These are phyloP conservation scores for Incumbomyces lentus DNA, from an alignment of 2,329 filamentous ascomycete genomes.

Conservation along the genomic window DNA sequence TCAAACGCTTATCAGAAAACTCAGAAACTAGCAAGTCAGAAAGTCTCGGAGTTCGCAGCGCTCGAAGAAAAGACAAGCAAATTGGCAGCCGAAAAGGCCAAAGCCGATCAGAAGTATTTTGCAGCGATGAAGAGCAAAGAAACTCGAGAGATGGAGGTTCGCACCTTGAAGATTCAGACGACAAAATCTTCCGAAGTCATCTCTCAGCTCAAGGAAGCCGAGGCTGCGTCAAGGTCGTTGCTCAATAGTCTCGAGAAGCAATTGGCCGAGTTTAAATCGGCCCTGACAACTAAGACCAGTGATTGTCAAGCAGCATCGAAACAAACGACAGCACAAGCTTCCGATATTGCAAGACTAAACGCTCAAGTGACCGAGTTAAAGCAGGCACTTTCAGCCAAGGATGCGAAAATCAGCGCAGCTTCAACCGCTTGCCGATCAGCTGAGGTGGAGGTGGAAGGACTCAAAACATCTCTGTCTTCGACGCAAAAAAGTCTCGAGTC, in stretches of 20 bases:
- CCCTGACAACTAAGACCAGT: conserved; percentile 56
- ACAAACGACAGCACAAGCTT: conserved; percentile 57
- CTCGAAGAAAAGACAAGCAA: conserved; percentile 69
- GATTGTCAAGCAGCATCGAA: conserved; percentile 70
- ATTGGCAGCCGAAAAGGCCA: conserved; percentile 78
- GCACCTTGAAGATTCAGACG: conserved; percentile 70
- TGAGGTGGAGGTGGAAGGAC: conserved; percentile 64
- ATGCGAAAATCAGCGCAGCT: conserved; percentile 56
- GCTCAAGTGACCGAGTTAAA: conserved; percentile 69
- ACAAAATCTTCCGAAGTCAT: conserved; percentile 89
- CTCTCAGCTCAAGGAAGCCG: conserved; percentile 80
- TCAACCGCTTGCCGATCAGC: conserved; percentile 50
- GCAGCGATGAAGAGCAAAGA: conserved; percentile 91
- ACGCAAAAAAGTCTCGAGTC: conserved; percentile 72
- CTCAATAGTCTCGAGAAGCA: conserved; percentile 86
- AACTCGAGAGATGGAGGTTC: conserved; percentile 67
- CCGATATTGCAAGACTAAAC: conserved; percentile 53
- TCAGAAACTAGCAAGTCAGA: conserved; percentile 73
- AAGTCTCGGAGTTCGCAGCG: conserved; percentile 63
- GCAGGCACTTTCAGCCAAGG: conserved; percentile 63
- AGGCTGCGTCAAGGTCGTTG: conserved; percentile 63
- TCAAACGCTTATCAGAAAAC: conserved; percentile 86
- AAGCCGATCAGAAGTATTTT: conserved; percentile 97
- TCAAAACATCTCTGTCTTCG: conserved; percentile 67
- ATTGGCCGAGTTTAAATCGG: conserved; percentile 68